Evolutionary conservation across 1,139 yeast genomes (phyloP), one percentile per base, ranked within the genome.

Genomic region (Williopsis jadinii): DNA sequence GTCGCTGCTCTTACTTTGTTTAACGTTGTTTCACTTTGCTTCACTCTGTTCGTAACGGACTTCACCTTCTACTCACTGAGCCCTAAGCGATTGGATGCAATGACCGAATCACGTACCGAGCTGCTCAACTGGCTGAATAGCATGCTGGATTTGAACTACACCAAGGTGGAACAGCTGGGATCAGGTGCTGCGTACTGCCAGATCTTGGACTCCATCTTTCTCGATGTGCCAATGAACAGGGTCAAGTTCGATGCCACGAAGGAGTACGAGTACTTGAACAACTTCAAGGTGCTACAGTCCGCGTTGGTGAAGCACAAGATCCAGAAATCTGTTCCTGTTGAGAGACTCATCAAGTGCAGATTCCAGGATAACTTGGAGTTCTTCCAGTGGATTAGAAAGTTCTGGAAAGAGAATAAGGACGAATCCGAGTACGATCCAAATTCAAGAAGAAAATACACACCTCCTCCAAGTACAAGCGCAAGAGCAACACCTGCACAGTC

Each of bases 161-260:
- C 79, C 40, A 87, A 84, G 56, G 84, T 92, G 3, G 98, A 94
- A 58, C 92, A 88, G 61, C 84, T 96, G 59, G 99, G 99, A 14
- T 79, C 84, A 3, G 99, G 99, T 3, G 96, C 95, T 0, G 94
- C 87, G 3, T 90, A 85, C 60, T 88, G 97, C 62, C 97, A 90
- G 62, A 73, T 92, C 39, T 73, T 90, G 69, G 97, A 92, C 62
- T 78, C 90, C 24, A 78, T 92, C 28, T 84, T 73, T 54, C 80
- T 84, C 24, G 95, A 86, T 50, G 72, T 90, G 12, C 92, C 95
- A 5, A 76, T 88, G 82, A 59, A 66, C 41, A 77, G 82, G 52
- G 92, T 90, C 46, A 77, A 75, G 56, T 87, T 82, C 59, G 76
- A 79, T 46, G 77, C 79, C 30, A 73, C 76, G 24, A 68, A 75